Conservation (phyloP, 345 rosid genomes). For the Dipteronia dyeriana region DNA sequence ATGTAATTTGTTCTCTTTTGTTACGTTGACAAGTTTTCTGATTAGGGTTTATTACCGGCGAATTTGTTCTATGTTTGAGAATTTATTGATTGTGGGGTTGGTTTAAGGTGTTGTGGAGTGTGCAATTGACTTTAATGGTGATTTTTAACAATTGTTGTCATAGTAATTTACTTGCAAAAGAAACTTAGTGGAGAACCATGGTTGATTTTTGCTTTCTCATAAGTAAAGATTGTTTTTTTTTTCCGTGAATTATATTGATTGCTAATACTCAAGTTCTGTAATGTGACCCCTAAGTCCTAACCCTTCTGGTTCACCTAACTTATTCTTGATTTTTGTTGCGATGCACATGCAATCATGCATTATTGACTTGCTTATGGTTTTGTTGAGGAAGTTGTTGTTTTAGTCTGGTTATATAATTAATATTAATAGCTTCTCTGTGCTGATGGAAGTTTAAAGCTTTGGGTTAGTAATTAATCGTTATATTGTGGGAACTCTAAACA, state of each 20-base stretch:
- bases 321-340: background rate
- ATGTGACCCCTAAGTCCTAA: background rate
- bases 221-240: background rate
- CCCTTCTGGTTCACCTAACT: background rate
- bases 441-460: background rate
- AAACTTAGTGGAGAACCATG: too few species aligned
- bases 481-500: slow-evolving; percentile 28
- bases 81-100: background rate
- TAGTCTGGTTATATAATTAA: background rate
- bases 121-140: background rate
- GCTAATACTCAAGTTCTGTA: background rate
- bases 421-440: background rate
- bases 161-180: background rate
- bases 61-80: background rate
- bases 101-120: background rate
- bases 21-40: background rate
- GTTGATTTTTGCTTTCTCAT: background rate
- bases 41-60: slow-evolving; percentile 7
- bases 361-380: background rate
- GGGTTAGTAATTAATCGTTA: background rate
- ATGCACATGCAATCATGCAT: background rate
- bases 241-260: background rate
- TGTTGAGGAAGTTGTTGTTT: background rate
- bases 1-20: background rate
- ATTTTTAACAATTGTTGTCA: background rate